Evolutionary conservation across 2,329 filamentous ascomycete species (phyloP).

Genomic region (Neopestalotiopsis rosae): DNA sequence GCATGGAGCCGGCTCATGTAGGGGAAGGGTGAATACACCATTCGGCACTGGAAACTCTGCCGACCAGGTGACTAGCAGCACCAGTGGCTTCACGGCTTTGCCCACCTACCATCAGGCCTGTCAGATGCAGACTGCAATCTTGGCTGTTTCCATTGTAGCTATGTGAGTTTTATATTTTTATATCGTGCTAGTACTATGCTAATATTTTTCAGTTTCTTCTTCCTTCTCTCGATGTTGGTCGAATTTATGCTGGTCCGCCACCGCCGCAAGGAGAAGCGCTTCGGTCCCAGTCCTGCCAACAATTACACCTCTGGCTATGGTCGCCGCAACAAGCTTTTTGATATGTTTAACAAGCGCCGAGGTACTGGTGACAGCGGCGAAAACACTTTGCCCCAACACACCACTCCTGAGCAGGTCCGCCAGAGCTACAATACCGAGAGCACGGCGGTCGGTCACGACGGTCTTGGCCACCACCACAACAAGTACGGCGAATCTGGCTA

Average conservation of each 20-base stretch:
- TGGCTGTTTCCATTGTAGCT: slow-evolving; percentile 79
- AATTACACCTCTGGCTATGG: slow-evolving; percentile 45
- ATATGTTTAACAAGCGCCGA: slow-evolving; percentile 37
- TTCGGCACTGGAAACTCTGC: slow-evolving; percentile 68
- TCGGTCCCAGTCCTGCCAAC: slow-evolving; percentile 47
- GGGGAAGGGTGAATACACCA: slow-evolving; percentile 64
- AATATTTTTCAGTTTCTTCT: slow-evolving; percentile 64
- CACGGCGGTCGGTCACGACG: slow-evolving; percentile 35
- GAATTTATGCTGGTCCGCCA: slow-evolving; percentile 72
- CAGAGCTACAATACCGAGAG: slow-evolving; percentile 43
- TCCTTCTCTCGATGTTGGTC: slow-evolving; percentile 72
- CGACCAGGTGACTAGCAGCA: slow-evolving; percentile 51
- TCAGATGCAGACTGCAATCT: slow-evolving; percentile 74
- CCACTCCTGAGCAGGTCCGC: slow-evolving; percentile 39
- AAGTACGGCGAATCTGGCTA: slow-evolving; percentile 37
- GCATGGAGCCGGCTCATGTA: slow-evolving; percentile 70
- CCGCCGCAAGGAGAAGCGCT: slow-evolving; percentile 60
- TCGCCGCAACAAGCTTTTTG: slow-evolving; percentile 34
- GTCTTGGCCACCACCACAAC: slow-evolving; percentile 30
- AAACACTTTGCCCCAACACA: slow-evolving; percentile 41
- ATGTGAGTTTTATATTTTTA: slow-evolving; percentile 55
- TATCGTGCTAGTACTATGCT: neutral
- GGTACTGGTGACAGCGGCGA: slow-evolving; percentile 27
- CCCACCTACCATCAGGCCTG: slow-evolving; percentile 64
- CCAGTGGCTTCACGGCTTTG: slow-evolving; percentile 54